Evolutionary conservation across 1,284 basidiomycete species (phyloP).

Genomic region (Meira nashicola): DNA sequence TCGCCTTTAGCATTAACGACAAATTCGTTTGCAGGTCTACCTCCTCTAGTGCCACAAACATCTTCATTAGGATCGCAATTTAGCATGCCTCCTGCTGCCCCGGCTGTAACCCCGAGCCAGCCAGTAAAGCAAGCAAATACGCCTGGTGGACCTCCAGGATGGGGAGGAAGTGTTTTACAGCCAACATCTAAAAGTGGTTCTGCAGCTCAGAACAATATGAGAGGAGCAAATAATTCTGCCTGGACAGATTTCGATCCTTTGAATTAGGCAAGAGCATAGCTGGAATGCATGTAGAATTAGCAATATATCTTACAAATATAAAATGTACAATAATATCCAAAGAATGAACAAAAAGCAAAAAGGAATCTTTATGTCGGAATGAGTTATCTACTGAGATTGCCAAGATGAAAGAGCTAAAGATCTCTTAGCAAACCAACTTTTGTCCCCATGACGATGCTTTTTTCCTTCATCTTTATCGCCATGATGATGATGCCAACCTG

Average conservation of each 20-base stretch:
- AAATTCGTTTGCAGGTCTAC: constrained; percentile 6
- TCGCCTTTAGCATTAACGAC: not conserved
- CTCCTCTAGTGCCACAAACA: constrained; percentile 8
- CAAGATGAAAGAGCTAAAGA: not conserved
- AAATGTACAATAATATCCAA: no score
- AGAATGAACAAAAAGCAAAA: no score
- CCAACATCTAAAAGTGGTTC: constrained; percentile 19
- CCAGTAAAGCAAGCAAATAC: no score
- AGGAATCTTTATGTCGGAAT: no score
- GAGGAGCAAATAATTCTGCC: constrained; percentile 13
- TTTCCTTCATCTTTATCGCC: not conserved
- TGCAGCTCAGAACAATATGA: not conserved
- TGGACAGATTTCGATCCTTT: constrained; percentile 43
- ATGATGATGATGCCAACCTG: constrained; percentile 4
- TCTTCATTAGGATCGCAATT: constrained; percentile 5
- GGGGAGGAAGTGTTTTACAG: constrained; percentile 27
- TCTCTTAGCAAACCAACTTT: not conserved
- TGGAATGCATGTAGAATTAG: no score
- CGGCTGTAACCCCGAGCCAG: no score
- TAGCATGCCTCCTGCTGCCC: constrained; percentile 11
- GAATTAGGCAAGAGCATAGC: no score
- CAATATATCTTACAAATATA: no score
- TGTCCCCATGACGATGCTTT: not conserved
- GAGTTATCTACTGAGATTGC: no score
- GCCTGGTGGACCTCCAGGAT: constrained; percentile 15